These are phyloP conservation scores for Emericellopsis atlantica DNA, from an alignment of 2,329 filamentous ascomycete species.

Conservation along the genomic window DNA sequence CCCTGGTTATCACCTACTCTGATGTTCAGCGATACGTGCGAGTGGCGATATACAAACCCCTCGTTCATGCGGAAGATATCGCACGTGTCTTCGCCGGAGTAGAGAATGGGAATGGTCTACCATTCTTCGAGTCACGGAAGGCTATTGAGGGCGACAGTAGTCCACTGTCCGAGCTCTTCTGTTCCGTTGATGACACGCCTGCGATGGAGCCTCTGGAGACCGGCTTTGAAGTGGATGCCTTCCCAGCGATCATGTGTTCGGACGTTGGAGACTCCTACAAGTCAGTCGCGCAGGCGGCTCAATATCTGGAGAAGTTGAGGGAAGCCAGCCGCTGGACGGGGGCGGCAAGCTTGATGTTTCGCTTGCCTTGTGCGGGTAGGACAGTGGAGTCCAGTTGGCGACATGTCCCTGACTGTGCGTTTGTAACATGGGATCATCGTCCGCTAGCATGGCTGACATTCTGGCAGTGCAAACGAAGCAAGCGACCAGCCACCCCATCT, in stretches of 20 bases:
- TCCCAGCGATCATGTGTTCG: conserved; percentile 31
- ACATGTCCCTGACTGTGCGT: conserved; percentile 9
- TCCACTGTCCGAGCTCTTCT: conserved; percentile 7
- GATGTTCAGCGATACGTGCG: conserved; percentile 29
- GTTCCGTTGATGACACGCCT: conserved; percentile 12
- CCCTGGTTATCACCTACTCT: conserved; percentile 36
- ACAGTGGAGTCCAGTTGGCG: conserved; percentile 23
- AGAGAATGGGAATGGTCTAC: conserved; percentile 27
- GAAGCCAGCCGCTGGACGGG: conserved; percentile 27
- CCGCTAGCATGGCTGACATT: not conserved
- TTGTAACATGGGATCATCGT: not conserved
- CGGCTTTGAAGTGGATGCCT: conserved; percentile 20
- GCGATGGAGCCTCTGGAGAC: conserved; percentile 13
- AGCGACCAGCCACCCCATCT: conserved; percentile 27
- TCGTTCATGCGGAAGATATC: conserved; percentile 25
- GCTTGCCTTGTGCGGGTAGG: conserved; percentile 24
- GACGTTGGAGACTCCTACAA: conserved; percentile 20
- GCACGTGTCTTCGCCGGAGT: conserved; percentile 29
- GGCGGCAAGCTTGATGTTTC: conserved; percentile 26
- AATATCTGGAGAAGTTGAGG: conserved; percentile 18
- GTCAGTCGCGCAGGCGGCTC: conserved; percentile 19
- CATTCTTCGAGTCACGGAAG: conserved; percentile 24
- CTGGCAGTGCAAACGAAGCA: conserved; percentile 13
- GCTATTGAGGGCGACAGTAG: conserved; percentile 1
- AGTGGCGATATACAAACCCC: conserved; percentile 29